Percentiles rank a stretch among this genome's conserved stretches.
Evolutionary conservation across 148 eudicot species (phyloP).

Genomic region (Chenopodium berlandieri): DNA sequence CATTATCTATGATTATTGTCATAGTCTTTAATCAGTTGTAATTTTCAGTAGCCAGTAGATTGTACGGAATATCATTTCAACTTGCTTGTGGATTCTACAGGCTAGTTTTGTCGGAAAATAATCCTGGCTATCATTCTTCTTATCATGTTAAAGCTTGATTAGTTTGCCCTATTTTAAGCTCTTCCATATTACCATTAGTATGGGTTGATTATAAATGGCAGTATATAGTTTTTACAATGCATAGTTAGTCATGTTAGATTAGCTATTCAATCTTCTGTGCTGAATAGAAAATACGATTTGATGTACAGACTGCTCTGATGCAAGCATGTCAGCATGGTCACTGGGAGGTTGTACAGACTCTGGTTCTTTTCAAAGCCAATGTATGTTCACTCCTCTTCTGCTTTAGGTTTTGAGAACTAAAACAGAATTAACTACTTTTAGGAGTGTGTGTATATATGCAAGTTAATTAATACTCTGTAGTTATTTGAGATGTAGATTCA

Average conservation of each 20-base stretch:
- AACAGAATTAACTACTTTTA: background rate
- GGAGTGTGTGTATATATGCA: background rate
- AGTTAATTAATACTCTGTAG: slow-evolving; percentile 2
- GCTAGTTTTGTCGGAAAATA: background rate
- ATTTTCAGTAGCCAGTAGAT: background rate
- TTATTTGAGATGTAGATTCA: slow-evolving; percentile 56
- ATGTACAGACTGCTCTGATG: slow-evolving; percentile 88
- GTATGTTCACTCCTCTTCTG: slow-evolving; percentile 40
- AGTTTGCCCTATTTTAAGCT: background rate
- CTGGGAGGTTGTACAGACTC: slow-evolving; percentile 93
- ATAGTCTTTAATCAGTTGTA: background rate
- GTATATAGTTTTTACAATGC: slow-evolving; percentile 11
- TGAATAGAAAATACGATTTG: slow-evolving; percentile 5
- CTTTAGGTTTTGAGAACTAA: background rate
- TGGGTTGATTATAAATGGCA: background rate
- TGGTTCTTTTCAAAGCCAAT: slow-evolving; percentile 80
- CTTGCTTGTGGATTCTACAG: background rate
- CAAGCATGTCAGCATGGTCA: slow-evolving; percentile 98
- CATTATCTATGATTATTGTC: background rate
- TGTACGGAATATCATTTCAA: background rate
- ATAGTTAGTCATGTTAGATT: background rate
- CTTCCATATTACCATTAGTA: background rate
- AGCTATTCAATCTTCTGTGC: background rate
- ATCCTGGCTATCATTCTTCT: background rate
- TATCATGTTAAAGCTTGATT: background rate